phyloP scores from a whole-genome alignment of 2,329 filamentous ascomycete genomes.

The Fusarium bulbicola region DNA sequence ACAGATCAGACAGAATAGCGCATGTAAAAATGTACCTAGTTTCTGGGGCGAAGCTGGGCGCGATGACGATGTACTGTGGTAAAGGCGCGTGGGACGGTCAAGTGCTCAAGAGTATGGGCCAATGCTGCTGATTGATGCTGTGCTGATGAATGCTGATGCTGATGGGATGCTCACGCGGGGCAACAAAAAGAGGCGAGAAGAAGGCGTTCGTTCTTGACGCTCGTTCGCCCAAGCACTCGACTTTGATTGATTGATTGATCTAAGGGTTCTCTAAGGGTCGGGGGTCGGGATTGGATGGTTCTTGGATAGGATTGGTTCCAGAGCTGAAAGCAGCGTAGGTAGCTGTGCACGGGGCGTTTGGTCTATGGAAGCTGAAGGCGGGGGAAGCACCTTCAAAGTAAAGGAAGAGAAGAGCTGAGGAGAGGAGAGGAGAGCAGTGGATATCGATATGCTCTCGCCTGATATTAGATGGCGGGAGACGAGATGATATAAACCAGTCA shows the following conservation, averaged over 20 bases:
- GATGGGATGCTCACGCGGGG: conserved; percentile 29
- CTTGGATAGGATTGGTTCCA: conserved; percentile 9
- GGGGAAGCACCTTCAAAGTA: conserved; percentile 1
- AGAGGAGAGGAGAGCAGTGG: background rate
- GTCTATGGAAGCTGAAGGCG: conserved; percentile 28
- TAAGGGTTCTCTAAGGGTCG: conserved; percentile 9
- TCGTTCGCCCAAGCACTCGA: background rate
- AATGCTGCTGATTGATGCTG: conserved; percentile 15
- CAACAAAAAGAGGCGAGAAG: conserved; percentile 4
- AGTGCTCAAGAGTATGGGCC: background rate
- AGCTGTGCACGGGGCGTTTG: conserved; percentile 26
- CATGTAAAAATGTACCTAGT: conserved; percentile 22
- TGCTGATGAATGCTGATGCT: conserved; percentile 17
- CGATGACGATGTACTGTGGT: conserved; percentile 16
- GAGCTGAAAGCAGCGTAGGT: conserved; percentile 20
- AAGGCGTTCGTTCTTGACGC: conserved; percentile 1
- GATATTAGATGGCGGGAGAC: background rate
- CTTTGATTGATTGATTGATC: conserved; percentile 2
- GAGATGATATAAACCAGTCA: conserved; percentile 8
- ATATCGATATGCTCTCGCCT: background rate
- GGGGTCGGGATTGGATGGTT: background rate
- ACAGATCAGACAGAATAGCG: conserved; percentile 23
- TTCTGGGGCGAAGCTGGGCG: conserved; percentile 7
- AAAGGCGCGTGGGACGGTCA: conserved; percentile 7
- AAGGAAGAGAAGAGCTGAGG: background rate